Evolutionary conservation across 1,139 yeast genomes (phyloP).

Genomic region (Sugiyamaella sp.): DNA sequence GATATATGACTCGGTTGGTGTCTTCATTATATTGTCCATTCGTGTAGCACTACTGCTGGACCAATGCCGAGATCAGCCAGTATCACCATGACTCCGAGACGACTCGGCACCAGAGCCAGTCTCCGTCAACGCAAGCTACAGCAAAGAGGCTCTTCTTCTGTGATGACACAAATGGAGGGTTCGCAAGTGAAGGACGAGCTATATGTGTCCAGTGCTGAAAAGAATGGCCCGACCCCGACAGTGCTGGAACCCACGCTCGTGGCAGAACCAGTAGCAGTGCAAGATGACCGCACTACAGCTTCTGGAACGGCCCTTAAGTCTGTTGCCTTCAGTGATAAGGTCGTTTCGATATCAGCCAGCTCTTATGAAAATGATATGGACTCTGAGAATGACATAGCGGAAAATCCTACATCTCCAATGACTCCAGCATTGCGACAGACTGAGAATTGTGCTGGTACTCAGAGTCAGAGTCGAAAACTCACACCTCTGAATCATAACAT

Average conservation of each 20-base stretch:
- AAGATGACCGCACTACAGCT: too few relatives aligned
- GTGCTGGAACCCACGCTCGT: too few relatives aligned
- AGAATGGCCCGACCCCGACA: not conserved
- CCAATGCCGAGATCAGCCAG: conserved; percentile 16
- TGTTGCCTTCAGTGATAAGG: conserved; percentile 9
- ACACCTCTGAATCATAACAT: conserved; percentile 8
- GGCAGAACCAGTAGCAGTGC: too few relatives aligned
- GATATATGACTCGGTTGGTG: too few relatives aligned
- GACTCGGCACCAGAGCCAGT: conserved; percentile 9
- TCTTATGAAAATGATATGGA: conserved; percentile 12
- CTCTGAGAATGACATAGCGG: not conserved
- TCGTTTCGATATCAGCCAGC: conserved; percentile 10
- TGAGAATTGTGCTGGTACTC: too few relatives aligned
- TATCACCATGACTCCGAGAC: conserved; percentile 20
- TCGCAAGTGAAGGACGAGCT: not conserved
- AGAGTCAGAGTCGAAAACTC: not conserved
- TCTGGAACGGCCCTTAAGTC: not conserved
- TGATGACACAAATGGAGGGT: not conserved
- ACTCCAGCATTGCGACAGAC: too few relatives aligned
- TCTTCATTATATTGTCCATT: too few relatives aligned
- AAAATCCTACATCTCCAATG: too few relatives aligned
- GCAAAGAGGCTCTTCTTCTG: too few relatives aligned
- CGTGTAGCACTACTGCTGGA: not conserved
- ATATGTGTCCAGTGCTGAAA: too few relatives aligned
- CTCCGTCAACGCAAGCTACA: not conserved